These are phyloP conservation scores for Crithidia mellificae DNA, from an alignment of 208 protist species.

Conservation along the genomic window DNA sequence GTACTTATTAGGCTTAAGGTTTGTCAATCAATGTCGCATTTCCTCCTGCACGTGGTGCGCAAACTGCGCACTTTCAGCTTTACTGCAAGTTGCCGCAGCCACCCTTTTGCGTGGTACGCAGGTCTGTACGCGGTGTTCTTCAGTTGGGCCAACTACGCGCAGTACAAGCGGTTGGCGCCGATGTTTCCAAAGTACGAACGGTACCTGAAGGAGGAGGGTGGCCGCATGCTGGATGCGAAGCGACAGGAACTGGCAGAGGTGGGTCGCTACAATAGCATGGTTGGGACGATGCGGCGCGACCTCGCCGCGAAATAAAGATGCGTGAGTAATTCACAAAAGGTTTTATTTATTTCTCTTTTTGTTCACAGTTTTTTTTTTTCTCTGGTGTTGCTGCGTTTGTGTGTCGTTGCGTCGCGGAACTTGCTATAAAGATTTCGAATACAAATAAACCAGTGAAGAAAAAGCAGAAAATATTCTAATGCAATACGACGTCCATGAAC, in stretches of 20 bases:
- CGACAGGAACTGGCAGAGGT: conserved; percentile 77
- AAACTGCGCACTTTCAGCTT: conserved; percentile 60
- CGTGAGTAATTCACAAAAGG: neutral
- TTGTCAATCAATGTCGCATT: conserved; percentile 11
- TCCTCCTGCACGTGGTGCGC: conserved; percentile 36
- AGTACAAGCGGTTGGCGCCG: conserved; percentile 66
- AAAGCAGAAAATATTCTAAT: too few species aligned
- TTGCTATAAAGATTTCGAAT: too few species aligned
- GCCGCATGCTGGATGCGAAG: conserved; percentile 73
- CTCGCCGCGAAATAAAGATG: conserved; percentile 27
- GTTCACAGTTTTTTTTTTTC: neutral
- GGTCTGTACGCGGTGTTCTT: conserved; percentile 48
- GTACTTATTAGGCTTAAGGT: neutral
- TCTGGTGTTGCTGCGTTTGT: too few species aligned
- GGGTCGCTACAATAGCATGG: conserved; percentile 81
- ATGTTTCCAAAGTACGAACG: conserved; percentile 75
- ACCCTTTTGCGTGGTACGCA: conserved; percentile 64
- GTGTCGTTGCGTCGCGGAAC: too few species aligned
- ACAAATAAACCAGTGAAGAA: too few species aligned
- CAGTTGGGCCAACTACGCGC: conserved; percentile 73
- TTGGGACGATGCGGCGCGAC: conserved; percentile 67
- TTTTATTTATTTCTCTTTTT: neutral
- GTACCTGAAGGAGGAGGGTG: conserved; percentile 60
- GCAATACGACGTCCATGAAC: too few species aligned
- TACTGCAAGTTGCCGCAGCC: conserved; percentile 48